Percentiles rank a stretch among this genome's conserved stretches.
These are phyloP conservation scores for Tylopilus sp. DNA, from an alignment of 1,284 basidiomycete genomes.

Conservation along the genomic window DNA sequence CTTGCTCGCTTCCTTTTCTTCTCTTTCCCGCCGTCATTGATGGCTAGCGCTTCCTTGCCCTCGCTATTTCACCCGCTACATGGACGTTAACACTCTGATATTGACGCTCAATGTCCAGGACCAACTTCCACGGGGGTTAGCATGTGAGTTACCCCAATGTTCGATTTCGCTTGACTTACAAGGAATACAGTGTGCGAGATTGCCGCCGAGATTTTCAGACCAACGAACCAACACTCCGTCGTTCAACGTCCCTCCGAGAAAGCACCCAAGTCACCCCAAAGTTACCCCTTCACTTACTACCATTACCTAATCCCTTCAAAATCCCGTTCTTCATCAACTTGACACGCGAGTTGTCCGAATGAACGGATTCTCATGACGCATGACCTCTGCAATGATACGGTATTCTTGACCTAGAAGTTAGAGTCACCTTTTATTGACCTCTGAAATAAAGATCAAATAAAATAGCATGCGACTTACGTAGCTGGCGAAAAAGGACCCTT, in stretches of 20 bases:
- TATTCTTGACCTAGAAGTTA: too few relatives aligned
- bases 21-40: not conserved
- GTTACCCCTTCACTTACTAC: too few relatives aligned
- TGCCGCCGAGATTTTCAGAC: too few relatives aligned
- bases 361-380: too few relatives aligned
- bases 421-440: not conserved
- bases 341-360: too few relatives aligned
- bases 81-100: not conserved
- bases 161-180: too few relatives aligned
- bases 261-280: slow-evolving; percentile 2
- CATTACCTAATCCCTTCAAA: too few relatives aligned
- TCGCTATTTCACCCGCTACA: not conserved
- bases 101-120: not conserved
- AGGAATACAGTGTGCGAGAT: too few relatives aligned
- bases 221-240: too few relatives aligned
- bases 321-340: too few relatives aligned
- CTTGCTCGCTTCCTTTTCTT: not conserved
- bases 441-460: not conserved
- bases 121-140: not conserved
- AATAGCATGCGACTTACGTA: not conserved
- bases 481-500: not conserved
- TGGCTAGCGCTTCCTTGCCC: not conserved
- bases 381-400: too few relatives aligned
- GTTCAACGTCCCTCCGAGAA: not conserved
- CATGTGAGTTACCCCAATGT: not conserved